phyloP scores from a whole-genome alignment of 352 stramenopile genomes.

The Thalassiosira sp. region DNA sequence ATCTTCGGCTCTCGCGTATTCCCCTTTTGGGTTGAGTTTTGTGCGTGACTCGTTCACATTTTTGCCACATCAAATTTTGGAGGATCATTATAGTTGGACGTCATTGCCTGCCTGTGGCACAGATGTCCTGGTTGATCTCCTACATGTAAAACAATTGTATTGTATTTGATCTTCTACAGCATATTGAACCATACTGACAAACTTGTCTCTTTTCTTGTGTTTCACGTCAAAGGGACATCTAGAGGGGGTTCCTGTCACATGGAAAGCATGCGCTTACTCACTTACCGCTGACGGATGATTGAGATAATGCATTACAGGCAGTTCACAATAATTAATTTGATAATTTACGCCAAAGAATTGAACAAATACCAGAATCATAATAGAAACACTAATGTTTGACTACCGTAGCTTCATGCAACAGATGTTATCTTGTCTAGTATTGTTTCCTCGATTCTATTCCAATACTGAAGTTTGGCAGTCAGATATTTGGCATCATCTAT shows the following conservation, averaged over 20 bases:
- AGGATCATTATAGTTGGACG: constrained; percentile 58
- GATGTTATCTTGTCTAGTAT: not conserved
- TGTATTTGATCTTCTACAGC: too few species aligned
- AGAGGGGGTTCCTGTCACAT: too few species aligned
- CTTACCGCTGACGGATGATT: too few species aligned
- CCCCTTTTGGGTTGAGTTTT: constrained; percentile 31
- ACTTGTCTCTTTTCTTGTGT: too few species aligned
- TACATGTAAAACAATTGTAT: constrained; percentile 35
- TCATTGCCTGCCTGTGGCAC: constrained; percentile 29
- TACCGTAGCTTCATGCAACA: not conserved
- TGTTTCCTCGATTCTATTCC: constrained; percentile 43
- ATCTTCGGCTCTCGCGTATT: constrained; percentile 51
- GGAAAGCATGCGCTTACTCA: too few species aligned
- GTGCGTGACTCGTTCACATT: constrained; percentile 50
- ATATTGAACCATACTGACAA: too few species aligned
- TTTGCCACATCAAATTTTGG: constrained; percentile 45
- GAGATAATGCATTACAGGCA: too few species aligned
- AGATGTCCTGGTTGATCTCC: constrained; percentile 54
- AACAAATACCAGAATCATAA: too few species aligned
- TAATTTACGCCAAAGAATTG: too few species aligned
- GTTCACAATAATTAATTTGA: too few species aligned
- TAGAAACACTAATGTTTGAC: too few species aligned
- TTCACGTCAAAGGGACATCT: too few species aligned
- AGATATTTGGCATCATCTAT: constrained; percentile 49
- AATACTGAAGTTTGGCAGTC: constrained; percentile 70